Evolutionary conservation across 2,329 filamentous ascomycete species (phyloP).

Genomic region (Escovopsis sp.): DNA sequence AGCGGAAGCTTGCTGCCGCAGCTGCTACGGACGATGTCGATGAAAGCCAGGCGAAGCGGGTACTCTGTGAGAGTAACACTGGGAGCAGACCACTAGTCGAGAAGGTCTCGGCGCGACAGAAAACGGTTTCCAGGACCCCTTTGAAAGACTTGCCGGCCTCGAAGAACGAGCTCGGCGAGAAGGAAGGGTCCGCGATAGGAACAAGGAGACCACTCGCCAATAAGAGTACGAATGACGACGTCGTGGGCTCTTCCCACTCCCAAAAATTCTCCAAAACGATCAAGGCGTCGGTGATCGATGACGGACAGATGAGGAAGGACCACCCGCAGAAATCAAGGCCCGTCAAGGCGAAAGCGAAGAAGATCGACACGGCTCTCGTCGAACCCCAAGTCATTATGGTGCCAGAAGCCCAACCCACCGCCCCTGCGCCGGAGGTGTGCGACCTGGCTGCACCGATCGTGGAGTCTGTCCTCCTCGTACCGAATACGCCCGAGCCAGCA

Average conservation of each 20-base stretch:
- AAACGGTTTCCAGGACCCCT: slow-evolving; percentile 23
- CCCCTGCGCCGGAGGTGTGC: slow-evolving; percentile 5
- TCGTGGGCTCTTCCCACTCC: slow-evolving; percentile 42
- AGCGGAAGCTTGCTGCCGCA: slow-evolving; percentile 40
- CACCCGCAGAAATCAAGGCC: slow-evolving; percentile 16
- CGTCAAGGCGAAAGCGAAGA: slow-evolving; percentile 15
- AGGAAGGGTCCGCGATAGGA: slow-evolving; percentile 12
- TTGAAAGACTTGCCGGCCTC: slow-evolving; percentile 30
- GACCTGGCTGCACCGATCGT: slow-evolving; percentile 16
- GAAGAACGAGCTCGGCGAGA: slow-evolving; percentile 25
- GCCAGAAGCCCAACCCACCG: slow-evolving; percentile 8
- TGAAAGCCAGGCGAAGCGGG: slow-evolving; percentile 13
- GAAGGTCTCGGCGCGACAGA: slow-evolving; percentile 18
- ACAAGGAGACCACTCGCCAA: slow-evolving; percentile 33
- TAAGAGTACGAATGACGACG: slow-evolving; percentile 45
- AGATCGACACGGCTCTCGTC: no score
- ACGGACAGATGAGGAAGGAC: slow-evolving; percentile 24
- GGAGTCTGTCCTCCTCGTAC: slow-evolving; percentile 27
- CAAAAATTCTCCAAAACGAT: slow-evolving; percentile 13
- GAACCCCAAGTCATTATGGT: slow-evolving; percentile 5
- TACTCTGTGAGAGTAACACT: slow-evolving; percentile 15
- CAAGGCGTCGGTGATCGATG: slow-evolving; percentile 20
- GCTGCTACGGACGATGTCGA: slow-evolving; percentile 39
- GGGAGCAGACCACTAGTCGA: slow-evolving; percentile 8
- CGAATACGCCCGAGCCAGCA: slow-evolving; percentile 33